A percentile compares a stretch with the other conserved stretches of the same genome.
phyloP scores from a whole-genome alignment of 768 basidiomycete genomes.

The Phylloporus sp. region DNA sequence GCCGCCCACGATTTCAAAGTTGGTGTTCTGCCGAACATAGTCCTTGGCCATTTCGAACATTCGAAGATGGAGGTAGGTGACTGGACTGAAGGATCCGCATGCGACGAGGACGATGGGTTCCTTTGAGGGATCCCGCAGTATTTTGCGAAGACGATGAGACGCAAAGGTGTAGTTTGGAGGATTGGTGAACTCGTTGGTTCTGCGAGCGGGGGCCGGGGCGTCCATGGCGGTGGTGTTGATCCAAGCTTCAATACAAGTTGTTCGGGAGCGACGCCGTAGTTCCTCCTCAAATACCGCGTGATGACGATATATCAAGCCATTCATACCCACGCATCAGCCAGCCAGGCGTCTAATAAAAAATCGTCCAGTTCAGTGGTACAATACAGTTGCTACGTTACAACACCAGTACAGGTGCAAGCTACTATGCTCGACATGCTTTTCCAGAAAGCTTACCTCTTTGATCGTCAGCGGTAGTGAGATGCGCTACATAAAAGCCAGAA shows the following conservation, averaged over 20 bases:
- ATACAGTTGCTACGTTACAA: slow-evolving; percentile 26
- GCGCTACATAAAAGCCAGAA: slow-evolving; percentile 2
- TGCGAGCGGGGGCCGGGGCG: slow-evolving; percentile 16
- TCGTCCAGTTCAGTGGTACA: slow-evolving; percentile 7
- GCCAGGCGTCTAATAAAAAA: background rate
- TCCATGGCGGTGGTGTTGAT: slow-evolving; percentile 25
- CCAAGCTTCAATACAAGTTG: slow-evolving; percentile 9
- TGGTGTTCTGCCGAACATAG: slow-evolving; percentile 85
- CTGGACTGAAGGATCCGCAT: slow-evolving; percentile 96
- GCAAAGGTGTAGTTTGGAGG: slow-evolving; percentile 67
- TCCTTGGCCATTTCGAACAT: slow-evolving; percentile 99
- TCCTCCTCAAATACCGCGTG: background rate
- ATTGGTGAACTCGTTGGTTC: slow-evolving; percentile 43
- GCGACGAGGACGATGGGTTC: slow-evolving; percentile 93
- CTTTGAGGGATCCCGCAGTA: slow-evolving; percentile 58
- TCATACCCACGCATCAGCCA: slow-evolving; percentile 17
- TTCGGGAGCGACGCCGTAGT: slow-evolving; percentile 4
- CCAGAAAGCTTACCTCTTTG: slow-evolving; percentile 9
- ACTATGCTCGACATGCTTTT: background rate
- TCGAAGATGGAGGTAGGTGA: slow-evolving; percentile 95
- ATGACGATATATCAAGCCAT: slow-evolving; percentile 13
- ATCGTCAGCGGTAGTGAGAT: slow-evolving; percentile 1
- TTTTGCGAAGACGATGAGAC: slow-evolving; percentile 53
- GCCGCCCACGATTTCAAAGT: slow-evolving; percentile 91
- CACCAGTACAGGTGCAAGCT: slow-evolving; percentile 11